Evolutionary conservation across 768 basidiomycete species (phyloP).

Genomic region (Suillus subluteus): DNA sequence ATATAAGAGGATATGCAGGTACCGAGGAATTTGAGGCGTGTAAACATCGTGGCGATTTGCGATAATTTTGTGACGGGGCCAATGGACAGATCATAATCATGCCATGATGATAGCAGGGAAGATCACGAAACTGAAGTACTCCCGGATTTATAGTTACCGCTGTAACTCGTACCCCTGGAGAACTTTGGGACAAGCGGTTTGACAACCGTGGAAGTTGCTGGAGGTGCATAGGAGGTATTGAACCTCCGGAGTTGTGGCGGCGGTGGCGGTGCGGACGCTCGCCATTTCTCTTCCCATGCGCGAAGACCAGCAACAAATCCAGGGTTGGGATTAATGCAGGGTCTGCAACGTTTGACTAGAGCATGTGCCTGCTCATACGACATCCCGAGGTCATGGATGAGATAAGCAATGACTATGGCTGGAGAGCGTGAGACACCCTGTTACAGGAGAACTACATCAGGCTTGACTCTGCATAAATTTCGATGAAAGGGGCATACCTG

Average conservation of each 20-base stretch:
- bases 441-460: constrained; percentile 3
- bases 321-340: constrained; percentile 79
- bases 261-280: constrained; percentile 18
- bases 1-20: not conserved
- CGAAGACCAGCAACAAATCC: constrained; percentile 66
- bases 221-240: constrained; percentile 27
- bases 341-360: constrained; percentile 63
- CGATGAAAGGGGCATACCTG: constrained; percentile 53
- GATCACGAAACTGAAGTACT: constrained; percentile 7
- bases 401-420: constrained; percentile 79
- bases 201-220: not conserved
- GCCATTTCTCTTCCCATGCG: constrained; percentile 56
- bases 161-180: constrained; percentile 31
- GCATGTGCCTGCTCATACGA: constrained; percentile 66
- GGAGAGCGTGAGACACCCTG: constrained; percentile 81
- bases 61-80: not conserved
- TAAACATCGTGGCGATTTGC: not conserved
- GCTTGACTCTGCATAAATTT: not conserved
- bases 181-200: constrained; percentile 14
- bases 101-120: not conserved
- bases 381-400: constrained; percentile 76
- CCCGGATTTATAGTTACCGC: constrained; percentile 8
- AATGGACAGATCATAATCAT: not conserved
- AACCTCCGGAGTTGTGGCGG: constrained; percentile 32
- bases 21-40: not conserved